Evolutionary conservation across 1,284 basidiomycete genomes (phyloP).

Genomic region (Ustilago cynodontis): DNA sequence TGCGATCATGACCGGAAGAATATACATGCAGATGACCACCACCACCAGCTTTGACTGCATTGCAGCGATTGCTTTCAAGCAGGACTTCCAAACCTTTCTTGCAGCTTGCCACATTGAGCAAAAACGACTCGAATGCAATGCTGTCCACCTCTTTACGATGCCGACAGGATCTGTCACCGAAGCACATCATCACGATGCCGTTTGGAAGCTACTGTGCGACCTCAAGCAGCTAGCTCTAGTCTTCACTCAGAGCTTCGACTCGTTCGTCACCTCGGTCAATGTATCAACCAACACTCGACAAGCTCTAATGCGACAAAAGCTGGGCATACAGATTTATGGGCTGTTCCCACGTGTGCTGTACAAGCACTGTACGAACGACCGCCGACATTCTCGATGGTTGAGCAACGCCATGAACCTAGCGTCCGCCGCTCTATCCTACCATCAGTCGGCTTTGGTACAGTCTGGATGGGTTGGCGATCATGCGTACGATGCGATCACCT

Average conservation of each 20-base stretch:
- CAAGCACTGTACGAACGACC: conserved; percentile 18
- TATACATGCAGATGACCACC: conserved; percentile 9
- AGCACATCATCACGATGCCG: conserved; percentile 20
- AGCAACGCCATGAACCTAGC: conserved; percentile 21
- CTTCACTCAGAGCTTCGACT: conserved; percentile 4
- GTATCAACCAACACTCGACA: not conserved
- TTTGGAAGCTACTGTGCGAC: conserved; percentile 24
- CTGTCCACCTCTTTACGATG: conserved; percentile 25
- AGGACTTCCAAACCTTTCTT: conserved; percentile 7
- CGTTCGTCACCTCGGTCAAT: not conserved
- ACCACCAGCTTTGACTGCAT: conserved; percentile 13
- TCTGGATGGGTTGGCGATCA: conserved; percentile 37
- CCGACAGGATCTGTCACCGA: conserved; percentile 13
- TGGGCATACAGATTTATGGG: conserved; percentile 35
- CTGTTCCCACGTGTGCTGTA: conserved; percentile 36
- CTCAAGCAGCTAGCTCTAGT: conserved; percentile 27
- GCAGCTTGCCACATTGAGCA: conserved; percentile 27
- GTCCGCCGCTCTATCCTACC: conserved; percentile 16
- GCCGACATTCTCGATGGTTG: conserved; percentile 26
- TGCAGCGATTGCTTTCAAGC: conserved; percentile 14
- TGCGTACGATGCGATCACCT: conserved; percentile 19
- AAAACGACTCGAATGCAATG: conserved; percentile 32
- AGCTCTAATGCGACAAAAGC: conserved; percentile 30
- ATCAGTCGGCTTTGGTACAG: conserved; percentile 22
- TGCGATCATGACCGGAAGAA: conserved; percentile 24